Evolutionary conservation across 768 basidiomycete genomes (phyloP).

Genomic region (Trametes punicea): DNA sequence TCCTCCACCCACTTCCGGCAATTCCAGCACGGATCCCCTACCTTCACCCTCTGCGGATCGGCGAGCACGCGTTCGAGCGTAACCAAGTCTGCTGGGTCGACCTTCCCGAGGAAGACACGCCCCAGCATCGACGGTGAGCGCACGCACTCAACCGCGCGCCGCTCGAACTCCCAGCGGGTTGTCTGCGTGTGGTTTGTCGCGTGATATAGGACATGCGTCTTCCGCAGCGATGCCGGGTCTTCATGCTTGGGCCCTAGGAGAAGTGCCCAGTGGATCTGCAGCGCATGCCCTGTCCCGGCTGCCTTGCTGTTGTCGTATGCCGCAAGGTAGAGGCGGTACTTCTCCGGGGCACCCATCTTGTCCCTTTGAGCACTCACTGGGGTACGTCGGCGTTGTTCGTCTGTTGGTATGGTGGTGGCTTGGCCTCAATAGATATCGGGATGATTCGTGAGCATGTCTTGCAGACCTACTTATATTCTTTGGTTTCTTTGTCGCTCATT

Average conservation of each 20-base stretch:
- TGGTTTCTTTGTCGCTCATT: not conserved
- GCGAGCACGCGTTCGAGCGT: not conserved
- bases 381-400: too few species aligned
- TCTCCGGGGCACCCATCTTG: constrained; percentile 8
- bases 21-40: constrained; percentile 8
- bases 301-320: constrained; percentile 8
- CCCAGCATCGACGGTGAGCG: constrained; percentile 19
- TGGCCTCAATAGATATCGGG: not conserved
- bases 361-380: too few species aligned
- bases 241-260: constrained; percentile 13
- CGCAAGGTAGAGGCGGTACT: constrained; percentile 17
- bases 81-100: not conserved
- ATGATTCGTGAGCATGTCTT: not conserved
- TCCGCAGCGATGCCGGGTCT: constrained; percentile 2
- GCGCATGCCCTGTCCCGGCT: not conserved
- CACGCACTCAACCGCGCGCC: constrained; percentile 13
- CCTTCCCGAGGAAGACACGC: constrained; percentile 11
- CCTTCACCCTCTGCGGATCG: not conserved
- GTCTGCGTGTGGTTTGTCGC: constrained; percentile 11
- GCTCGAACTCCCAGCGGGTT: constrained; percentile 14
- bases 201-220: constrained; percentile 11
- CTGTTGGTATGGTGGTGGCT: not conserved
- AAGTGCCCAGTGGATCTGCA: constrained; percentile 17
- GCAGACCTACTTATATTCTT: not conserved
- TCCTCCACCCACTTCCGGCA: constrained; percentile 16